phyloP scores from a whole-genome alignment of 805 yeast species.

The Candida qinlingensis region DNA sequence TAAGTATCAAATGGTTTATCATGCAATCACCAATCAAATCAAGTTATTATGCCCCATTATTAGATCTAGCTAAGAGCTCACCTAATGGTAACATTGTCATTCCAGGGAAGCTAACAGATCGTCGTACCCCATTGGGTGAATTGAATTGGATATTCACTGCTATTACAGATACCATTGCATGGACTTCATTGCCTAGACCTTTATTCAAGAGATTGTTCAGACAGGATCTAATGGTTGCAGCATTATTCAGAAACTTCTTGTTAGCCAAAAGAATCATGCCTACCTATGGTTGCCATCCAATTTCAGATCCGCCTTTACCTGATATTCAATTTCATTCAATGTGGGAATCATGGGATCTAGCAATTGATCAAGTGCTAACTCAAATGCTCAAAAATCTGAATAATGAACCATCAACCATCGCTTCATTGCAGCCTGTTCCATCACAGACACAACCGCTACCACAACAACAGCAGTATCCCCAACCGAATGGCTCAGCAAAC shows the following conservation, averaged over 20 bases:
- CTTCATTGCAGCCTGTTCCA: neutral
- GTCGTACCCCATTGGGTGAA: conserved; percentile 94
- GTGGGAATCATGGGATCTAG: conserved; percentile 99
- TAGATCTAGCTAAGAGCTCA: conserved; percentile 30
- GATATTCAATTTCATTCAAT: conserved; percentile 79
- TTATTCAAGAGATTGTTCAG: conserved; percentile 85
- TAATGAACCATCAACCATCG: conserved; percentile 27
- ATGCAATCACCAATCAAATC: conserved; percentile 68
- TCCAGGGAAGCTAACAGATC: conserved; percentile 87
- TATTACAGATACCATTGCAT: conserved; percentile 95
- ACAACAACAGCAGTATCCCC: neutral
- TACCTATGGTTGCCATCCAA: conserved; percentile 86
- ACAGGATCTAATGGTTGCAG: conserved; percentile 96
- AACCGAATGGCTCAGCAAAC: conserved; percentile 1
- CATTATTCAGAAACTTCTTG: conserved; percentile 85
- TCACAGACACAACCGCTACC: neutral
- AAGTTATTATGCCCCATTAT: conserved; percentile 35
- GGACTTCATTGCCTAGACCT: conserved; percentile 87
- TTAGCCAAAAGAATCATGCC: conserved; percentile 94
- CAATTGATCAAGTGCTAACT: conserved; percentile 87
- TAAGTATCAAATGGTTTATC: conserved; percentile 86
- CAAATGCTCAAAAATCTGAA: conserved; percentile 49
- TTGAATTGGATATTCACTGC: conserved; percentile 97
- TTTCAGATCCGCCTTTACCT: conserved; percentile 90
- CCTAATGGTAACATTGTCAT: conserved; percentile 48